Evolutionary conservation across 306 rosid species (phyloP).

Genomic region (Vigna hirtella): DNA sequence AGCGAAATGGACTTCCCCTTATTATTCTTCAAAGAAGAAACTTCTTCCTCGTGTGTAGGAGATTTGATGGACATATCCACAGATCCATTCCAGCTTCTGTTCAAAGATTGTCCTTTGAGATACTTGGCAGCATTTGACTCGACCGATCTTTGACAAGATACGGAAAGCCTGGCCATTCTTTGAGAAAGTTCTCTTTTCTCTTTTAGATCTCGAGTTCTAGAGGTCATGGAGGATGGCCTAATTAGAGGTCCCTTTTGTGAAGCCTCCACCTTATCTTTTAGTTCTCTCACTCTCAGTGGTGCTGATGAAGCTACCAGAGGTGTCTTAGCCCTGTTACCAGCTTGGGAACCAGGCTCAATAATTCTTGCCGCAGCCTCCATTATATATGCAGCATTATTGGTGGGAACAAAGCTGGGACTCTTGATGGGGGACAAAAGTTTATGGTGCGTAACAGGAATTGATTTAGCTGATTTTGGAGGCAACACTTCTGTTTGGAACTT

Average conservation of each 20-base stretch:
- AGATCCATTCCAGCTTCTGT: constrained; percentile 93
- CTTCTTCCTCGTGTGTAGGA: constrained; percentile 60
- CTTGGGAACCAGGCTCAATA: constrained; percentile 73
- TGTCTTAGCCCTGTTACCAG: constrained; percentile 59
- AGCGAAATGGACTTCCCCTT: constrained; percentile 89
- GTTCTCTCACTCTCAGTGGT: constrained; percentile 80
- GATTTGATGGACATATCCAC: constrained; percentile 60
- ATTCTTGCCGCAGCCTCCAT: constrained; percentile 99
- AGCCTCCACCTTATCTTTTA: constrained; percentile 76
- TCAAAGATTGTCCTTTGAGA: constrained; percentile 85
- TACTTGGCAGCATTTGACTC: constrained; percentile 81
- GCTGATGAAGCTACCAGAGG: constrained; percentile 64
- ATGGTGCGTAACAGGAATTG: constrained; percentile 92
- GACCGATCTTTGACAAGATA: constrained; percentile 59
- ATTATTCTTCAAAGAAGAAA: constrained; percentile 49
- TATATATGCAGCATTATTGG: constrained; percentile 82
- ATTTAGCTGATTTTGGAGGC: constrained; percentile 90
- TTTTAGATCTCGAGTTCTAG: constrained; percentile 63
- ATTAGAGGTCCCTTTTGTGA: constrained; percentile 60
- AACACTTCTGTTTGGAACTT: constrained; percentile 93
- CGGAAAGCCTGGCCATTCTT: constrained; percentile 60
- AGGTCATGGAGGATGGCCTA: constrained; percentile 63
- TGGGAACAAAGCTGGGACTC: constrained; percentile 76
- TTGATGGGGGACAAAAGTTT: constrained; percentile 93
- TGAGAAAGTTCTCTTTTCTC: constrained; percentile 67